Conservation (phyloP, 202 grass and related monocot species). For the Panicum virgatum region DNA sequence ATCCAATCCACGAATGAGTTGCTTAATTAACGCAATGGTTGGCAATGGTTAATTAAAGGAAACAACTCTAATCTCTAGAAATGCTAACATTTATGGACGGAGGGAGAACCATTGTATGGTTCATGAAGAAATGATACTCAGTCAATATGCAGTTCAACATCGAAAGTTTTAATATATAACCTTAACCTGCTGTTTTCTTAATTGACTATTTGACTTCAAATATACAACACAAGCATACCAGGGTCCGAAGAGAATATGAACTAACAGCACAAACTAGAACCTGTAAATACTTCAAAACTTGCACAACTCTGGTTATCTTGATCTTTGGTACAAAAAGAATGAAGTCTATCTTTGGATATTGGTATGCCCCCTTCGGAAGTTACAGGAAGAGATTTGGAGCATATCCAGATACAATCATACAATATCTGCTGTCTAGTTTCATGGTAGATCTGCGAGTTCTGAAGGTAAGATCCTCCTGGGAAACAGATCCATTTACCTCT, state of each 20-base stretch:
- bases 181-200: background rate
- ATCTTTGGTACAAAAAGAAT: conserved; percentile 57
- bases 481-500: conserved; percentile 43
- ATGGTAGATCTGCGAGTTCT: conserved; percentile 27
- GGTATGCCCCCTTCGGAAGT: conserved; percentile 34
- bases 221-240: conserved; percentile 22
- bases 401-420: conserved; percentile 53
- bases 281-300: conserved; percentile 28
- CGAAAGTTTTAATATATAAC: background rate
- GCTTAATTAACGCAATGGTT: too few relatives aligned
- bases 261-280: conserved; percentile 19
- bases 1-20: too few relatives aligned
- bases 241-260: conserved; percentile 7
- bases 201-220: conserved; percentile 3
- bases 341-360: conserved; percentile 50
- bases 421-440: conserved; percentile 46
- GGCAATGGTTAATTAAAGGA: too few relatives aligned
- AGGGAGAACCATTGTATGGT: background rate
- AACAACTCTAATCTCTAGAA: too few relatives aligned
- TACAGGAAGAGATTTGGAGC: conserved; percentile 46
- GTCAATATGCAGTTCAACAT: background rate
- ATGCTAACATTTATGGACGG: too few relatives aligned
- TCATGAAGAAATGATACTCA: background rate
- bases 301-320: conserved; percentile 20
- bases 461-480: conserved; percentile 30